Base-by-base conservation (phyloP, 768 basidiomycete genomes). In the Trametes coccinea region DNA sequence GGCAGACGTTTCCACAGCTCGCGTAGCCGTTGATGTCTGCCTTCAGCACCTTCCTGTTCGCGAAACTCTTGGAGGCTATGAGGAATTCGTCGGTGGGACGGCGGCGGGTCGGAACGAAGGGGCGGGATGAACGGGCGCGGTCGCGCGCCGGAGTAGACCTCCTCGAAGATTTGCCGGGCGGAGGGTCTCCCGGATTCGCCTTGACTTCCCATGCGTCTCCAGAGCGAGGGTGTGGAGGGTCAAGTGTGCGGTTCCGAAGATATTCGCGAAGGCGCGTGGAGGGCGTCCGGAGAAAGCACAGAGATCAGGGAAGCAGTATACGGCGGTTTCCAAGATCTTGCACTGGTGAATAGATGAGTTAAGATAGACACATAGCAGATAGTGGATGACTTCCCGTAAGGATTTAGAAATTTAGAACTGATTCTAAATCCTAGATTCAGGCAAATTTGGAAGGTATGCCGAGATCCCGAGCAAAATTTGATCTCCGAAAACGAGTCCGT, bases 1-100 rank as follows among this genome's bases (percentile, higher is more conserved):
- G 80, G 77, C 39, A 93, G 79, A 53, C 79, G 80, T 55, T 78
- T 75, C 88, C 90, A 93, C 33, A 93, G 72, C 48, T 80, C 80
- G 56, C 80, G 79, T 53, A 92, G 72, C 51, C 85, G 81, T 51
- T 76, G 77, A 70, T 88, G 86, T 40, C 91, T 78, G 63, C 78
- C 76, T 62, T 82, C 84, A 64, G 76, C 74, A 39, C 89, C 88
- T 74, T 95, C 92, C 40, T 74, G 76, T 56, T 77, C 76, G 56
- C 81, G 83, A 69, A 89, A 93, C 62, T 87, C 88, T 40, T 77
- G 72, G 48, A 95, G 80, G 49, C 80, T 82, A 63, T 74, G 79
- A 66, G 72, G 86, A 67, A 71, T 69, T 58, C 72, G 73, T 71
- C 70, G 74, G 67, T 71, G 75, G 56, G 74, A 22, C 22, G 22